Evolutionary conservation across 805 yeast species (phyloP).

Genomic region (Lachancea lanzarotensis): DNA sequence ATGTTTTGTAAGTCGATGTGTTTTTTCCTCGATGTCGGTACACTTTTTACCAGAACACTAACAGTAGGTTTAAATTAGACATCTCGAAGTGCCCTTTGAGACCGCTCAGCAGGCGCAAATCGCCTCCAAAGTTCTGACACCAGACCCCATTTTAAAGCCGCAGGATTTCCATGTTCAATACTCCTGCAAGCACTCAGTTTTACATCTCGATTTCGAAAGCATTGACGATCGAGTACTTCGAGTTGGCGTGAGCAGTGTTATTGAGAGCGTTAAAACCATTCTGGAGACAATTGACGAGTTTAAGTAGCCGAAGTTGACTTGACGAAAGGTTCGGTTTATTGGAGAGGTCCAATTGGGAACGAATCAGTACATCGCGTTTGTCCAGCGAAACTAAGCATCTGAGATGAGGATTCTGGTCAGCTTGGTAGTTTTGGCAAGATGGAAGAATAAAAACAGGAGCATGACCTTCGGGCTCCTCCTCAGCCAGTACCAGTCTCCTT

Average conservation of each 20-base stretch:
- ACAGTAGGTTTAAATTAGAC: conserved; percentile 18
- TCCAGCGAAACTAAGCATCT: background rate
- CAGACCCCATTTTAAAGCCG: conserved; percentile 77
- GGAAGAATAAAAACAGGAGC: too few species aligned
- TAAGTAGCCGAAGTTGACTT: too few species aligned
- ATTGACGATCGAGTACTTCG: conserved; percentile 68
- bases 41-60: background rate
- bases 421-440: too few species aligned
- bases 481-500: too few species aligned
- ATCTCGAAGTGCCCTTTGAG: conserved; percentile 59
- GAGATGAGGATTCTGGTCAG: too few species aligned
- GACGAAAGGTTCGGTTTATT: too few species aligned
- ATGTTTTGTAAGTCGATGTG: background rate
- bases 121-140: conserved; percentile 54
- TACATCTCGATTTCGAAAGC: conserved; percentile 50
- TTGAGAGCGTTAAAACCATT: conserved; percentile 70
- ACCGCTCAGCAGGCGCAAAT: conserved; percentile 52
- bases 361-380: too few species aligned
- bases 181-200: conserved; percentile 28
- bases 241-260: conserved; percentile 74
- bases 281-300: conserved; percentile 71
- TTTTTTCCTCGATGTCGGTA: background rate
- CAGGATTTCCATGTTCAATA: conserved; percentile 53
- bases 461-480: too few species aligned
- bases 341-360: too few species aligned